Evolutionary conservation across 192 early-diverging fungal genomes (phyloP).

Genomic region (Entophlyctis luteolus): DNA sequence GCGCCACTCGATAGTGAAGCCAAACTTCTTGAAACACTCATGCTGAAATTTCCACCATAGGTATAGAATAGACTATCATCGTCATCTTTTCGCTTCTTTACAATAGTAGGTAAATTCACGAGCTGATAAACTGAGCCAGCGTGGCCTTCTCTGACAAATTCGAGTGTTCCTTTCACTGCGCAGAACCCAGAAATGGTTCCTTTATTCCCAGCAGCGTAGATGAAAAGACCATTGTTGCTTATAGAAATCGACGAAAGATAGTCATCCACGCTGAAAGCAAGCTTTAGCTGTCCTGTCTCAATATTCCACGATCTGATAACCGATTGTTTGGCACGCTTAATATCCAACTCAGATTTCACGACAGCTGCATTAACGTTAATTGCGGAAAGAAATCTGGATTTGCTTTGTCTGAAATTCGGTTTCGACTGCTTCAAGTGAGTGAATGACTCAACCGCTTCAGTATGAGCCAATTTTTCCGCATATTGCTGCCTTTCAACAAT

Average conservation of each 20-base stretch:
- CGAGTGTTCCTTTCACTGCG: constrained; percentile 2
- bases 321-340: constrained; percentile 16
- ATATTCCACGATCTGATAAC: constrained; percentile 26
- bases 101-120: constrained; percentile 1
- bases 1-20: constrained; percentile 4
- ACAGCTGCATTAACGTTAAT: background rate
- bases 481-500: constrained; percentile 4
- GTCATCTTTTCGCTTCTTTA: constrained; percentile 8
- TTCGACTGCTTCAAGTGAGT: background rate
- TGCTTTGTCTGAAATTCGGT: background rate
- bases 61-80: constrained; percentile 10
- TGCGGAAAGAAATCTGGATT: background rate
- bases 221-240: background rate
- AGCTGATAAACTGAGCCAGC: background rate
- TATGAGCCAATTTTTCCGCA: constrained; percentile 5
- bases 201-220: constrained; percentile 12
- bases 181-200: background rate
- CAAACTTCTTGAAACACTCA: constrained; percentile 5
- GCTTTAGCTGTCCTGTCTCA: constrained; percentile 20
- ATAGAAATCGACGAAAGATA: constrained; percentile 15
- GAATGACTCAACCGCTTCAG: background rate
- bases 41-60: constrained; percentile 6
- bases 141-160: constrained; percentile 21
- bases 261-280: constrained; percentile 17
- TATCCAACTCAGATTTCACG: constrained; percentile 14